Base-by-base conservation (phyloP, 768 basidiomycete species). In the Sarcodon aspratus region DNA sequence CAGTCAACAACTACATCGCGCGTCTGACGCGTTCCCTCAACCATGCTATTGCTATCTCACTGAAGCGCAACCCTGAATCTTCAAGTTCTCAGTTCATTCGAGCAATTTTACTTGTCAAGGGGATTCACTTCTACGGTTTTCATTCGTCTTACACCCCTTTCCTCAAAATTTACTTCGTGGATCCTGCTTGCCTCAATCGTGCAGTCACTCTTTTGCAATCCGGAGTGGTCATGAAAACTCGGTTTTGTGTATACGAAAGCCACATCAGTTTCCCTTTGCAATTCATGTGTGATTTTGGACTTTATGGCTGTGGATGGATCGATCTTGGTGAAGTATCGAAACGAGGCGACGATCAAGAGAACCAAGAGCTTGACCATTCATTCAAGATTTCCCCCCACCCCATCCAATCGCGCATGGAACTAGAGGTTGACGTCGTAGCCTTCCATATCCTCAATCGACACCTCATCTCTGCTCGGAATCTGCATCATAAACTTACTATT, bases 91-190 rank as follows among this genome's bases (percentile, higher is more conserved):
- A 75, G 55, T 83, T 73, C 59, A 70, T 89, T 50, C 85, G 88
- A 11, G 82, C 82, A 18, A 74, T 96, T 36, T 61, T 90, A 44
- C 72, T 94, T 46, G 88, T 93, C 53, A 98, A 98, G 66, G 96
- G 92, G n/a, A 69, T 92, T 13, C 84, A 86, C 59, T 96, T 98
- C 65, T 98, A 98, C 64, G 94, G 96, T 8, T 98, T 93, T 62
- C 85, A 91, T 61, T 70, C 83, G 9, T 78, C 80, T 27, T 86
- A 91, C 57, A 72, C 75, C 6, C 91, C 91, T 7, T 99, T 87
- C 68, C 78, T 98, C 63, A 97, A 97, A 63, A 75, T 99, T 45
- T 69, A 79, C 55, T 63, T 92, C 40, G 70, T 71, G 38, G 80
- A 95, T 55, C 94, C 95, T 10, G 61, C 71, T 1, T 63, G 80